A percentile compares a stretch with the other conserved stretches of the same genome.
phyloP scores from a whole-genome alignment of 495 filamentous ascomycete species.

The Neurospora sp. region DNA sequence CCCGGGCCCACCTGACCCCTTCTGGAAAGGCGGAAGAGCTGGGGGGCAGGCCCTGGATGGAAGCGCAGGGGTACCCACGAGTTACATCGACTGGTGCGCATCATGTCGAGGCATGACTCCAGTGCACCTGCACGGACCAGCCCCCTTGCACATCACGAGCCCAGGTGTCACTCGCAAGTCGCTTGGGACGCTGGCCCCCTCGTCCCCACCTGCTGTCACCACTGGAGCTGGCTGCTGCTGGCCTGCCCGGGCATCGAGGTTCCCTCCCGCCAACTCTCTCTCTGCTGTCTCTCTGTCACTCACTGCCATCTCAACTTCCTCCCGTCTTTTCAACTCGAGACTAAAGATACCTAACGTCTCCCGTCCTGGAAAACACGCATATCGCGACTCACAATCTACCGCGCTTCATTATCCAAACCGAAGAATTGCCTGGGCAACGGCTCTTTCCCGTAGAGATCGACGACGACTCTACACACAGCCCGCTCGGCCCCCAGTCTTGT shows the following conservation, averaged over 20 bases:
- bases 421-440: neutral
- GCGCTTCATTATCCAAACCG: neutral
- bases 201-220: neutral
- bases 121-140: constrained; percentile 2
- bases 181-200: neutral
- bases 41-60: neutral
- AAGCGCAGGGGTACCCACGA: constrained; percentile 3
- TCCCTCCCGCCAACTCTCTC: neutral
- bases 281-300: constrained; percentile 7
- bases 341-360: neutral
- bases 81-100: constrained; percentile 4
- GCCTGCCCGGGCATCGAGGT: neutral
- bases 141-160: constrained; percentile 15
- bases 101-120: neutral
- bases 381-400: neutral
- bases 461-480: neutral
- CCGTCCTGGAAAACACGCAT: neutral
- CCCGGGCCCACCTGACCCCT: neutral
- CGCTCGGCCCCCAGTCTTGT: neutral
- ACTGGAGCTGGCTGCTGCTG: neutral
- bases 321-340: neutral
- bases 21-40: neutral
- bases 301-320: constrained; percentile 3
- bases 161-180: constrained; percentile 9
- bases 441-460: neutral